Conservation (phyloP, 1,284 basidiomycete species). For the Polyporus tsugae region DNA sequence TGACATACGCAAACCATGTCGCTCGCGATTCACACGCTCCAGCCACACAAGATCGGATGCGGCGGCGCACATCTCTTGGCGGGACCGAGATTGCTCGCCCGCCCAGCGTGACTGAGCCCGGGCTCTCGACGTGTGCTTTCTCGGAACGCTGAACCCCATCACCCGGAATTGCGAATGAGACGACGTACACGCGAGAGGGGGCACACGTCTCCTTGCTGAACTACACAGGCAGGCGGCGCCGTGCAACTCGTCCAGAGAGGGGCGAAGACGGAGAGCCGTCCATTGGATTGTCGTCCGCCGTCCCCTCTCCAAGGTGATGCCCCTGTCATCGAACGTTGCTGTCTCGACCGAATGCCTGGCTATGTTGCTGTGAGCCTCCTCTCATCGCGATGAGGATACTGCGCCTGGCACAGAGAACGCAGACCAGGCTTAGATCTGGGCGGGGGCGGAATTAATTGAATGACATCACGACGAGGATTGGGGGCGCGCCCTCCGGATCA, state of each 20-base stretch:
- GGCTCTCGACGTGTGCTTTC: background rate
- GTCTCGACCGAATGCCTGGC: background rate
- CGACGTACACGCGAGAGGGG: background rate
- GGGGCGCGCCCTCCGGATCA: background rate
- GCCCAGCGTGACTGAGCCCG: background rate
- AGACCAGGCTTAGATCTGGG: background rate
- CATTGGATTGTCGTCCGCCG: background rate
- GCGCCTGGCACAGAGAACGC: background rate
- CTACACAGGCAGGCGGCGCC: too few species aligned
- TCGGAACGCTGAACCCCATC: background rate
- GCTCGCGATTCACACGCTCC: background rate
- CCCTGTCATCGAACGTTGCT: background rate
- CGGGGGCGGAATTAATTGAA: background rate
- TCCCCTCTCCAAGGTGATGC: background rate
- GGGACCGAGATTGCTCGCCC: background rate
- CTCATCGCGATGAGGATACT: background rate
- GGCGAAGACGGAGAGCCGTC: background rate
- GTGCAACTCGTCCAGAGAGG: background rate
- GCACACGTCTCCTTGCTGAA: background rate
- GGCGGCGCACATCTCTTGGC: background rate
- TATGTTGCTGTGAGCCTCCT: background rate
- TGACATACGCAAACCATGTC: background rate
- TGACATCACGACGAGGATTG: background rate
- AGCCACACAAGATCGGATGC: constrained; percentile 3
- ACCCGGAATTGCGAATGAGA: background rate